Evolutionary conservation across 305 asterid species (phyloP).

Genomic region (Plantago lanceolata): DNA sequence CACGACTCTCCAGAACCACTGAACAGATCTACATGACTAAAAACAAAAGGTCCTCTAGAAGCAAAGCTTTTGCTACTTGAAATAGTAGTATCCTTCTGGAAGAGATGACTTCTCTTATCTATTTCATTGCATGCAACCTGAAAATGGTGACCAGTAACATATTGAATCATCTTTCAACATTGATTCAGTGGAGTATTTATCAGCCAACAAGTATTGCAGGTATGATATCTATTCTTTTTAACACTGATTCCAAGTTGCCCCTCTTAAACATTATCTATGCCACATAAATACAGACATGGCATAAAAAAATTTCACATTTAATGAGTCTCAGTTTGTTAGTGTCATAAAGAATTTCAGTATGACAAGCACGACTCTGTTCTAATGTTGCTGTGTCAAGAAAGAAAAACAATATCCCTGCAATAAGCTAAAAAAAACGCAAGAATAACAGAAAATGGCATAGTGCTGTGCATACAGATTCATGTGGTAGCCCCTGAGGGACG

Average conservation of each 20-base stretch:
- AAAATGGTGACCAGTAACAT: constrained; percentile 27
- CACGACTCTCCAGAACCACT: constrained; percentile 93
- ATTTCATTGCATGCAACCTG: constrained; percentile 38
- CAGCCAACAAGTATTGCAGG: constrained; percentile 13
- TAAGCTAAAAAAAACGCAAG: constrained; percentile 14
- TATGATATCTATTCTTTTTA: constrained; percentile 19
- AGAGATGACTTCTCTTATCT: constrained; percentile 39
- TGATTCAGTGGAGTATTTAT: constrained; percentile 19
- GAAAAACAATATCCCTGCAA: constrained; percentile 10
- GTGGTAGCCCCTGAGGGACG: constrained; percentile 50
- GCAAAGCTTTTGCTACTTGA: constrained; percentile 39
- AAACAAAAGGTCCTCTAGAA: constrained; percentile 57
- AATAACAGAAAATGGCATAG: neutral
- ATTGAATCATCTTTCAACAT: constrained; percentile 4
- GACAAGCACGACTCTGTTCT: constrained; percentile 2
- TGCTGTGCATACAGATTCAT: constrained; percentile 48
- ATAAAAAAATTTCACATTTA: neutral
- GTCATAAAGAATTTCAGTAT: constrained; percentile 7
- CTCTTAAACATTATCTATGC: neutral
- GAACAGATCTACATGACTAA: constrained; percentile 83
- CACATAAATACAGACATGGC: too few relatives aligned
- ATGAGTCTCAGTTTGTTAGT: neutral
- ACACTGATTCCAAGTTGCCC: neutral
- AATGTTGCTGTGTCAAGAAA: constrained; percentile 8
- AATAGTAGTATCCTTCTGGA: constrained; percentile 38